These are phyloP conservation scores for Pseudogymnoascus destructans DNA, from an alignment of 2,329 filamentous ascomycete genomes.

Conservation along the genomic window DNA sequence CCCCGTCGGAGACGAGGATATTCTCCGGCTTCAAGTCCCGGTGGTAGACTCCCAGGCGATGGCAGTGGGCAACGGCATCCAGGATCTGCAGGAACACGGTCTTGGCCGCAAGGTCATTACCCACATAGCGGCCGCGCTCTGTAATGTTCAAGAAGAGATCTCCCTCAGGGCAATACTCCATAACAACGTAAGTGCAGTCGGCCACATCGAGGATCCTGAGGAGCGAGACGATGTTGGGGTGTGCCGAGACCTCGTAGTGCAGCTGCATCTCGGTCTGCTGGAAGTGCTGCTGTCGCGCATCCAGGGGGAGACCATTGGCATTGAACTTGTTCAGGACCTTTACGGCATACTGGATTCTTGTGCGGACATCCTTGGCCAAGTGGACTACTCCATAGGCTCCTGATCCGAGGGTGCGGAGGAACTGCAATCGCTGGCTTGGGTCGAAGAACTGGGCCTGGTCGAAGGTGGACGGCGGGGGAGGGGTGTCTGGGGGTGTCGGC, in stretches of 20 bases:
- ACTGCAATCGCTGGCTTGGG: conserved; percentile 41
- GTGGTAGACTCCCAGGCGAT: conserved; percentile 87
- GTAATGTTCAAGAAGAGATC: conserved; percentile 97
- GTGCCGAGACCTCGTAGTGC: conserved; percentile 77
- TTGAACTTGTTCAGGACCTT: conserved; percentile 94
- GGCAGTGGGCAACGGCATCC: conserved; percentile 93
- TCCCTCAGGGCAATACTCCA: conserved; percentile 94
- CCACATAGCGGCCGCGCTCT: conserved; percentile 82
- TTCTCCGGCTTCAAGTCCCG: conserved; percentile 97
- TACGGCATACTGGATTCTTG: conserved; percentile 74
- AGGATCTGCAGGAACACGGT: conserved; percentile 86
- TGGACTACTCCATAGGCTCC: conserved; percentile 97
- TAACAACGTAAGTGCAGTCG: conserved; percentile 89
- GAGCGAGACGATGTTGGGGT: conserved; percentile 88
- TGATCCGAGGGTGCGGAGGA: conserved; percentile 76
- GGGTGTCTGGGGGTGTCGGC: not conserved
- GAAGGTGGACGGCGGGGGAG: not conserved
- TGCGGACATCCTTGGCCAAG: conserved; percentile 71
- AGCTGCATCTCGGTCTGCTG: conserved; percentile 87
- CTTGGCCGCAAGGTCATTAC: conserved; percentile 79
- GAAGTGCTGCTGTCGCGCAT: conserved; percentile 75
- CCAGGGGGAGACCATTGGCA: conserved; percentile 54
- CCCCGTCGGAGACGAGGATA: conserved; percentile 79
- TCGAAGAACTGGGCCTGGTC: conserved; percentile 5
- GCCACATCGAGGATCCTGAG: conserved; percentile 82